These are phyloP conservation scores for Dryas alaskensis DNA, from an alignment of 306 rosid genomes.

Conservation along the genomic window DNA sequence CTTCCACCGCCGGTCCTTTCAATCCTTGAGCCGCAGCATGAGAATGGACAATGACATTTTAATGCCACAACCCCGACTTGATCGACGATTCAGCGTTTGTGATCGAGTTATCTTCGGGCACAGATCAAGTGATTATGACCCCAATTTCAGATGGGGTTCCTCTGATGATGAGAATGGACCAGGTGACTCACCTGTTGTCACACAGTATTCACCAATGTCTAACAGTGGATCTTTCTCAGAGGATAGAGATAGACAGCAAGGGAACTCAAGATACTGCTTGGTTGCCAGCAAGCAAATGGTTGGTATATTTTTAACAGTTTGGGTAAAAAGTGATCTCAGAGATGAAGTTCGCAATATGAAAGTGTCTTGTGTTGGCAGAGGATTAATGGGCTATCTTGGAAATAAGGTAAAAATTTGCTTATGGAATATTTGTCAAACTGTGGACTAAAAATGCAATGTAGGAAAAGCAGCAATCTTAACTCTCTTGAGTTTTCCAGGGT, in stretches of 20 bases:
- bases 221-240: constrained; percentile 57
- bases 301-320: constrained; percentile 81
- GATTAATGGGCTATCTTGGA: constrained; percentile 98
- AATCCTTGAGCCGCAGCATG: constrained; percentile 93
- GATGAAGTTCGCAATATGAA: constrained; percentile 75
- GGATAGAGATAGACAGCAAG: constrained; percentile 69
- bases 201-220: constrained; percentile 65
- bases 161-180: constrained; percentile 82
- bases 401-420: constrained; percentile 61
- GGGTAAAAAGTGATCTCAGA: constrained; percentile 83
- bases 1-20: constrained; percentile 89
- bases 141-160: constrained; percentile 72
- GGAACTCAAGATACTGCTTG: constrained; percentile 78
- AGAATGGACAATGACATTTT: constrained; percentile 83
- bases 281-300: constrained; percentile 99
- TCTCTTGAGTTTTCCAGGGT: constrained; percentile 68
- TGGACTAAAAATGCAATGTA: background rate
- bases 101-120: constrained; percentile 75
- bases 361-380: constrained; percentile 97
- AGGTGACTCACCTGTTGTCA: constrained; percentile 60
- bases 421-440: constrained; percentile 15
- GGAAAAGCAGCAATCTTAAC: constrained; percentile 24
- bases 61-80: constrained; percentile 63
- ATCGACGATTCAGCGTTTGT: constrained; percentile 79
- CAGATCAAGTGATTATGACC: constrained; percentile 76